Percentiles rank a stretch among this genome's conserved stretches.
Evolutionary conservation across 2,329 filamentous ascomycete species (phyloP).

Genomic region (Ophiostoma himal-ulmi): DNA sequence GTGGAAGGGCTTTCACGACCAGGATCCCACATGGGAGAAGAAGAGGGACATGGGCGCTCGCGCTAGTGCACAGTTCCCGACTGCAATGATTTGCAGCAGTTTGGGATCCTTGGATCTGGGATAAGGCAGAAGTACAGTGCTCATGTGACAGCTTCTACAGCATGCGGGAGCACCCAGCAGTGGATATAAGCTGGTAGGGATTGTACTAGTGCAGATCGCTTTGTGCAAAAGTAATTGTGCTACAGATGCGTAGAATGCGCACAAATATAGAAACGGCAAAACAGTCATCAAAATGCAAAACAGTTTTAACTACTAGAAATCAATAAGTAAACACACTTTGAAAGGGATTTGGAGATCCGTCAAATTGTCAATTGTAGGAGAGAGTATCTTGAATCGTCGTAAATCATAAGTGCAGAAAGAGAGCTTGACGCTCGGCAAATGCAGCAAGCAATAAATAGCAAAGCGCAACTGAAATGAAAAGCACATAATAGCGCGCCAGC

Average conservation of each 20-base stretch:
- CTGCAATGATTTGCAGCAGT: background rate
- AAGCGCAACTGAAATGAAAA: background rate
- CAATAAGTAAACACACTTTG: too few relatives aligned
- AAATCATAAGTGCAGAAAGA: background rate
- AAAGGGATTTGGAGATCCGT: background rate
- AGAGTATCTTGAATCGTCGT: background rate
- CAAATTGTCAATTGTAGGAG: background rate
- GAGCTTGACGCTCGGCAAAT: background rate
- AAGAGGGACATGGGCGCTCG: too few relatives aligned
- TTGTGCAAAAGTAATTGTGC: background rate
- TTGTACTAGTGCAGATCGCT: background rate
- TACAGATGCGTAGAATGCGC: background rate
- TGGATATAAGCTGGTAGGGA: too few relatives aligned
- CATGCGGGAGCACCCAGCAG: background rate
- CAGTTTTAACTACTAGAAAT: too few relatives aligned
- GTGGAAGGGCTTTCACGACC: too few relatives aligned
- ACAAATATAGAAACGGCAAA: background rate
- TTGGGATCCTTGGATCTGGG: background rate
- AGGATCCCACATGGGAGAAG: too few relatives aligned
- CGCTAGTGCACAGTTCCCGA: background rate
- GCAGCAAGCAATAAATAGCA: background rate
- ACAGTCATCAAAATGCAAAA: background rate
- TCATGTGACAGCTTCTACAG: background rate
- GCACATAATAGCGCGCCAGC: background rate
- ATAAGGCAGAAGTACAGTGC: background rate